phyloP scores from a whole-genome alignment of 495 filamentous ascomycete genomes.

The Astrothelium macrocarpum region DNA sequence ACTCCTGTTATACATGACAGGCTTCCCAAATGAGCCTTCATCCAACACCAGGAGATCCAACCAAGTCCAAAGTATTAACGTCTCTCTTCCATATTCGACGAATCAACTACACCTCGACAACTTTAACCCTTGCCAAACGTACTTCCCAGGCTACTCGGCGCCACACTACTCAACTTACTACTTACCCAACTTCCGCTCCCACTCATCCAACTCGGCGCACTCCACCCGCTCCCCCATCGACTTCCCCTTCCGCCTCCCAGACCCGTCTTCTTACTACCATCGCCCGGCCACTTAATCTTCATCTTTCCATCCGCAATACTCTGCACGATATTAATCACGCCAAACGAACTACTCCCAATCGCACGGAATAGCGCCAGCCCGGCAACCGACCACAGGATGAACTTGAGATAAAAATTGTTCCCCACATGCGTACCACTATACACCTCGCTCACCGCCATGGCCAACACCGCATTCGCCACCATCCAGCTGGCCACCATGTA shows the following conservation, averaged over 20 bases:
- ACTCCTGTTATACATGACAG: not conserved
- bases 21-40: not conserved
- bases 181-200: conserved; percentile 27
- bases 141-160: conserved; percentile 31
- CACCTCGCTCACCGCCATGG: conserved; percentile 86
- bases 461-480: conserved; percentile 79
- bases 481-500: conserved; percentile 99
- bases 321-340: conserved; percentile 71
- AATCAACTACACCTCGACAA: not conserved
- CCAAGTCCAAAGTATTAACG: too few species aligned
- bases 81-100: not conserved
- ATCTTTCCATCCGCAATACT: conserved; percentile 77
- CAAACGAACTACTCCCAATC: conserved; percentile 69
- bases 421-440: conserved; percentile 61
- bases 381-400: conserved; percentile 90
- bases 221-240: conserved; percentile 10
- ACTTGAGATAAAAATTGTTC: conserved; percentile 80
- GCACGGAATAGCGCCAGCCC: conserved; percentile 74
- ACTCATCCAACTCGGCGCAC: conserved; percentile 26
- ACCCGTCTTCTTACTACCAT: conserved; percentile 12
- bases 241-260: conserved; percentile 12
- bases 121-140: conserved; percentile 15
- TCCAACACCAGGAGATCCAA: not conserved
- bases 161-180: conserved; percentile 26
- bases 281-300: conserved; percentile 34